Evolutionary conservation across 139 green algal genomes (phyloP).

Genomic region (Picochlorum sp.): DNA sequence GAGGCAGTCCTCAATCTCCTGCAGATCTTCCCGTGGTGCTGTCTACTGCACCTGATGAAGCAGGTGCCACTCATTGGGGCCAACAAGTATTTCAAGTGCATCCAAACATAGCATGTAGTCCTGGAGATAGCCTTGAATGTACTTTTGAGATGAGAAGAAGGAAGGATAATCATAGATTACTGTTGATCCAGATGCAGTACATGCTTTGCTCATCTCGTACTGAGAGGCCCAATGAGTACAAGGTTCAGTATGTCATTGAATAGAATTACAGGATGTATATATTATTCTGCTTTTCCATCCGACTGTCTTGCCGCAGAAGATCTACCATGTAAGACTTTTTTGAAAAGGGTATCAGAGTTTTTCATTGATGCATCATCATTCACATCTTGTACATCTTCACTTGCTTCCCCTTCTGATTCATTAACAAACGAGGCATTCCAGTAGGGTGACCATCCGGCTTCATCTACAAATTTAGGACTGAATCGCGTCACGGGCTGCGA

Average conservation of each 20-base stretch:
- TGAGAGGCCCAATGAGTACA: neutral
- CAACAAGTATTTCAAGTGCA: conserved; percentile 79
- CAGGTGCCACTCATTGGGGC: conserved; percentile 86
- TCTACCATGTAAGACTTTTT: too few relatives aligned
- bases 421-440: neutral
- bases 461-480: neutral
- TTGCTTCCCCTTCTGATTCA: neutral
- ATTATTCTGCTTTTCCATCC: too few relatives aligned
- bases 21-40: conserved; percentile 59
- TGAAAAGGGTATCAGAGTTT: too few relatives aligned
- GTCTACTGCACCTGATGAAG: conserved; percentile 76
- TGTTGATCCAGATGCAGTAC: conserved; percentile 46
- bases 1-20: conserved; percentile 55
- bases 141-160: conserved; percentile 53
- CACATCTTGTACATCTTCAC: neutral
- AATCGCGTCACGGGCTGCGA: neutral
- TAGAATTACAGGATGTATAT: neutral
- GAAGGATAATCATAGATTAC: conserved; percentile 79
- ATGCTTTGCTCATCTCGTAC: conserved; percentile 1
- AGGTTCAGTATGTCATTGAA: neutral
- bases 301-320: too few relatives aligned
- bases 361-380: too few relatives aligned
- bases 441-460: neutral
- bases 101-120: conserved; percentile 55
- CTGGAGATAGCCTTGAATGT: conserved; percentile 44